Evolutionary conservation across 129 eudicot genomes (phyloP), one percentile per base, ranked within the genome.

Genomic region (Smallanthus sonchifolius): DNA sequence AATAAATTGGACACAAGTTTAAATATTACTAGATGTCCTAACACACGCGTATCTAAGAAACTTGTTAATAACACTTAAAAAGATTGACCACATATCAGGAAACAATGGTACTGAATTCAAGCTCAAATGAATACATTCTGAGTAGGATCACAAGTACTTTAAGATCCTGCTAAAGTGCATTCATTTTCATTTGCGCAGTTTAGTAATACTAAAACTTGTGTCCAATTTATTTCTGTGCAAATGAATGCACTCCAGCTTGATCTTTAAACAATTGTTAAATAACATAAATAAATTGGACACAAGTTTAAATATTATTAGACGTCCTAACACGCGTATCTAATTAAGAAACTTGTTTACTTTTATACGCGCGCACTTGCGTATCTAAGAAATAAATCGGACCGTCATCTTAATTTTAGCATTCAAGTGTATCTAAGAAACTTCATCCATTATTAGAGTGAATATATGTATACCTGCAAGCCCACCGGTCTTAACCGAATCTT

Each of bases 401-500:
- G 9, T 42, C 10, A 42, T 48, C 55, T 14, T 2, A 15, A 48
- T 4, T 14, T 48, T 13, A n/a, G 55, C 16, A 48, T 20, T 55
- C 14, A 55, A 55, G 35, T 17, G 3, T 28, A 59, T 30, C 65
- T 10, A 59, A 10, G 16, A 19, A 55, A 54, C 11, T 17, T 55
- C 10, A 55, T 13, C 62, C 62, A 2, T 55, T 19, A 55, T 19
- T 17, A 28, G 1, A 3, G 37, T 37, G 56, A 62, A 64, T 15
- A 35, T 49, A 79, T 36, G 57, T 51, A 74, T 90, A 90, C 98
- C 98, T 83, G 89, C 76, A 47, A 59, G 60, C 42, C 91, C 97
- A 81, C 86, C 96, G 75, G 97, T 70, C 10, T 16, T 62, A 32
- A 81, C 73, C 42, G 64, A 32, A 42, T 10, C 30, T 36, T 71